These are phyloP conservation scores for Meripilus lineatus DNA, from an alignment of 1,284 basidiomycete species.

Conservation along the genomic window DNA sequence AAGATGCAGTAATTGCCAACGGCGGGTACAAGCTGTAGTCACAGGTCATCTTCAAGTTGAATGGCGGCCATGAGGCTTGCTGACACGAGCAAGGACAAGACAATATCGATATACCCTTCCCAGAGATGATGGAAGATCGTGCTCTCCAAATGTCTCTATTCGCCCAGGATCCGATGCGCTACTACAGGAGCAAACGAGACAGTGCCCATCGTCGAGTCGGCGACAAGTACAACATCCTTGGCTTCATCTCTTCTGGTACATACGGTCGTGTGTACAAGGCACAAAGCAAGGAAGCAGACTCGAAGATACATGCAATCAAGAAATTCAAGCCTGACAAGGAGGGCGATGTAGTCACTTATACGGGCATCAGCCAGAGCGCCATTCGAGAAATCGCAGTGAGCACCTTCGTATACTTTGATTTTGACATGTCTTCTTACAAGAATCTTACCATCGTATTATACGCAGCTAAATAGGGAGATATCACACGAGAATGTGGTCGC, in stretches of 20 bases:
- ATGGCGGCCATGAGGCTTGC: background rate
- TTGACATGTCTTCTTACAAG: background rate
- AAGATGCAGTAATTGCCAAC: background rate
- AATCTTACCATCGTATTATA: background rate
- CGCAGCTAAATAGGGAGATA: constrained; percentile 89
- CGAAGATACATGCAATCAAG: constrained; percentile 89
- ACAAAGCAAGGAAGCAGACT: constrained; percentile 64
- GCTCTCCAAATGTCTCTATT: background rate
- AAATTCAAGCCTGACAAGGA: constrained; percentile 99
- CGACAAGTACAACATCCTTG: constrained; percentile 87
- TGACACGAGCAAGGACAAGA: no score
- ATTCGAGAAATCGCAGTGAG: constrained; percentile 92
- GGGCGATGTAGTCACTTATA: constrained; percentile 89
- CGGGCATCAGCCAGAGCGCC: constrained; percentile 96
- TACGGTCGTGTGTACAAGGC: constrained; percentile 99
- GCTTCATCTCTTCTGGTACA: constrained; percentile 97
- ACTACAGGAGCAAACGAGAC: constrained; percentile 81
- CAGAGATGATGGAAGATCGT: no score
- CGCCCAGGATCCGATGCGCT: constrained; percentile 65
- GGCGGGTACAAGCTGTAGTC: background rate
- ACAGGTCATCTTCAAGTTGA: background rate
- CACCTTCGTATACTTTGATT: constrained; percentile 12
- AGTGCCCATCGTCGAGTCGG: constrained; percentile 60
- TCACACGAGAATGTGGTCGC: constrained; percentile 90
- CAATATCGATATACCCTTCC: no score